Conservation (phyloP, 2,329 filamentous ascomycete genomes). For the Ophiostoma pallidulum region DNA sequence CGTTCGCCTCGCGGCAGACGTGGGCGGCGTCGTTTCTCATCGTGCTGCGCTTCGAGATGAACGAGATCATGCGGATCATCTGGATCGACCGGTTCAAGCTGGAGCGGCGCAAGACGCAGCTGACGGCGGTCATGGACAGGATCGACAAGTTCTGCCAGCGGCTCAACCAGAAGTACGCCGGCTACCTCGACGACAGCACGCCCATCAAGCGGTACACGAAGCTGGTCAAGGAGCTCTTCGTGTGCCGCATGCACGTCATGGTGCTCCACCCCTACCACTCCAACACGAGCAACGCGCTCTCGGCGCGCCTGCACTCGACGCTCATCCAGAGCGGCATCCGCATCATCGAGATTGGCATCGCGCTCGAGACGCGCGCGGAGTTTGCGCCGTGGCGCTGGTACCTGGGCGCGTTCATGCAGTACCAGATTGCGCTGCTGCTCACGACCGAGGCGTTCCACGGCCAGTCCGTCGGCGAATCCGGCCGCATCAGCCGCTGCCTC, state of each 20-base stretch:
- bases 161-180: constrained; percentile 57
- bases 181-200: constrained; percentile 47
- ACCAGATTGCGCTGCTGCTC: constrained; percentile 60
- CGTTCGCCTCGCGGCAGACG: constrained; percentile 26
- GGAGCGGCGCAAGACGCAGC: constrained; percentile 49
- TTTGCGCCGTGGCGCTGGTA: constrained; percentile 62
- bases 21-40: constrained; percentile 62
- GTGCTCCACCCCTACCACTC: constrained; percentile 58
- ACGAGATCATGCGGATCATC: constrained; percentile 61
- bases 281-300: constrained; percentile 38
- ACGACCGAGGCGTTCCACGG: constrained; percentile 56
- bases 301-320: constrained; percentile 53
- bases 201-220: constrained; percentile 55
- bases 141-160: constrained; percentile 58
- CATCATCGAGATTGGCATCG: constrained; percentile 39
- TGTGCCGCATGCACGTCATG: constrained; percentile 55
- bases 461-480: constrained; percentile 46
- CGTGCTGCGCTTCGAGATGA: constrained; percentile 61
- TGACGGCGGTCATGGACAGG: constrained; percentile 57
- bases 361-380: constrained; percentile 33
- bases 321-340: constrained; percentile 51
- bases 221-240: constrained; percentile 54
- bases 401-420: constrained; percentile 60
- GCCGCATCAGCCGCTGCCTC: constrained; percentile 60
- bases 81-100: constrained; percentile 61